These are phyloP conservation scores for Amanita muscaria DNA, from an alignment of 768 basidiomycete species.

Conservation along the genomic window DNA sequence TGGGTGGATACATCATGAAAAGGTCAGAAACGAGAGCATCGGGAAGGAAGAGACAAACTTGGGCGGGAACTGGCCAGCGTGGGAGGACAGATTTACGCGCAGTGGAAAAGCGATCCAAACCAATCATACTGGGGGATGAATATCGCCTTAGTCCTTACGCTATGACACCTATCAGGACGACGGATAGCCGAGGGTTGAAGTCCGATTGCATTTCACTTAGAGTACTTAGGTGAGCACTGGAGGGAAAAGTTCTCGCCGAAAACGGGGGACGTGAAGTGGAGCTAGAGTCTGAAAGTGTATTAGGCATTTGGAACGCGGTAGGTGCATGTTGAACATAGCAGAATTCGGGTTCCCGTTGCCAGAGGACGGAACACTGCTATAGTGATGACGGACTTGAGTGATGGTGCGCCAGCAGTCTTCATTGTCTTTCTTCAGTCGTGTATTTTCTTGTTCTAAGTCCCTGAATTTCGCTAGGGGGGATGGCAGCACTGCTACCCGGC, in stretches of 20 bases:
- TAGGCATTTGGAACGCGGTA: conserved; percentile 55
- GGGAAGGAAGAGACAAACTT: no score
- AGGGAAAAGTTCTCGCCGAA: conserved; percentile 70
- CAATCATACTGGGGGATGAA: no score
- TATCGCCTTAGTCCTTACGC: no score
- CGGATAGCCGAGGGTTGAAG: no score
- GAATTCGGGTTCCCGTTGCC: conserved; percentile 21
- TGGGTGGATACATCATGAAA: no score
- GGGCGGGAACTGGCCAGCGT: no score
- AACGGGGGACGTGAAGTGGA: conserved; percentile 73
- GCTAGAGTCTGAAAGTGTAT: conserved; percentile 65
- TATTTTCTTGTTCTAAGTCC: conserved; percentile 77
- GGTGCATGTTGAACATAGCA: conserved; percentile 44
- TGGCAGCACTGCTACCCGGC: conserved; percentile 65
- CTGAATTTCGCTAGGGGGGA: conserved; percentile 68
- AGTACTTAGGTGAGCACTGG: conserved; percentile 19
- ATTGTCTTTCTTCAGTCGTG: conserved; percentile 60
- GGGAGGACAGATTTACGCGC: no score
- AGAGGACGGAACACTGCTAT: conserved; percentile 19
- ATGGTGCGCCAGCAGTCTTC: conserved; percentile 68
- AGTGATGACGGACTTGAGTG: conserved; percentile 40
- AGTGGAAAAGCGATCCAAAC: no score
- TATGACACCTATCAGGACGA: no score
- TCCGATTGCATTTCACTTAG: no score
- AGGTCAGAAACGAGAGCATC: no score